A percentile compares a stretch with the other conserved stretches of the same genome.
phyloP scores from a whole-genome alignment of 768 basidiomycete genomes.

The Amylocystis lapponica region DNA sequence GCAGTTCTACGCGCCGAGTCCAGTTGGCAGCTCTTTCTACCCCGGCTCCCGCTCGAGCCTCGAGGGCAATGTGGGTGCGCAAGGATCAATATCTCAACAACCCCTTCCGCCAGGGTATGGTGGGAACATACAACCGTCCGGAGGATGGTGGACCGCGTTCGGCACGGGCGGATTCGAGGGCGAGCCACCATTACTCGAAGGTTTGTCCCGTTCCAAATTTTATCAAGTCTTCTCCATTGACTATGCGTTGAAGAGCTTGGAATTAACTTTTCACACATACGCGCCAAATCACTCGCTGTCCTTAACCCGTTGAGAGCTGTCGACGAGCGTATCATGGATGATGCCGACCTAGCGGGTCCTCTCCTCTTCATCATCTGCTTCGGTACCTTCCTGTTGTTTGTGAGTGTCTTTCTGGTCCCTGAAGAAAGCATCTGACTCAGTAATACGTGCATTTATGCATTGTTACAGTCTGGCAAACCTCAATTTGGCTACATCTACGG shows the following conservation, averaged over 20 bases:
- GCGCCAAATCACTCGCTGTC: constrained; percentile 89
- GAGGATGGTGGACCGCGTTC: constrained; percentile 94
- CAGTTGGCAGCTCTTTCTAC: constrained; percentile 57
- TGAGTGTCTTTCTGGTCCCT: constrained; percentile 36
- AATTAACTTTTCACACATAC: constrained; percentile 96
- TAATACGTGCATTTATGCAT: too few species aligned
- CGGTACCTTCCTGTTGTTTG: constrained; percentile 86
- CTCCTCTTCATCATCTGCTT: constrained; percentile 94
- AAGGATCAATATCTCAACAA: constrained; percentile 45
- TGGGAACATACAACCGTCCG: constrained; percentile 67
- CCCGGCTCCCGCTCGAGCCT: constrained; percentile 70
- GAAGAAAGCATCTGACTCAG: too few species aligned
- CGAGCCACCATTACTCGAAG: constrained; percentile 92
- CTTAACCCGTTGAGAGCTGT: constrained; percentile 84
- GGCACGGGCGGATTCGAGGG: constrained; percentile 94
- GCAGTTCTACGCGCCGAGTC: constrained; percentile 71
- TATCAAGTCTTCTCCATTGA: not conserved
- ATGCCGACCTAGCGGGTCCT: constrained; percentile 95
- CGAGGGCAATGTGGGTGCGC: constrained; percentile 59
- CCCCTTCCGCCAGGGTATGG: constrained; percentile 47
- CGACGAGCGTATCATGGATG: constrained; percentile 96
- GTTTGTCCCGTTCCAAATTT: constrained; percentile 33
- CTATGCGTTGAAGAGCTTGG: constrained; percentile 67
- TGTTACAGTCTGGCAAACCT: constrained; percentile 85
- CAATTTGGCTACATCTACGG: constrained; percentile 99